Conservation (phyloP, 306 rosid species). For the Ceratonia siliqua region DNA sequence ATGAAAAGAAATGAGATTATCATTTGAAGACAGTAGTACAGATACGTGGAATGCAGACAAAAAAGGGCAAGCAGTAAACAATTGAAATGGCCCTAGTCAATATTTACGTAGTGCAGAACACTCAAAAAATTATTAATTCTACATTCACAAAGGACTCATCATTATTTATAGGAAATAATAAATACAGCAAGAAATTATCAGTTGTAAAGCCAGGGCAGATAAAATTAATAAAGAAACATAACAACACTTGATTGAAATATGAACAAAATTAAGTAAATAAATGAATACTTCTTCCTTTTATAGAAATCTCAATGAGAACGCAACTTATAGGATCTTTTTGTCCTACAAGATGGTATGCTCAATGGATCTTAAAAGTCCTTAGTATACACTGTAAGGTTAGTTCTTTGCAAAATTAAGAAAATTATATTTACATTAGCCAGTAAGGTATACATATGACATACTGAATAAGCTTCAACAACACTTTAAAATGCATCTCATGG, state of each 20-base stretch:
- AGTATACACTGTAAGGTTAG: not conserved
- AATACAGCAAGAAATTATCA: not conserved
- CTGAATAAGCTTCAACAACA: no score
- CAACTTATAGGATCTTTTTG: not conserved
- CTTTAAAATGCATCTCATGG: not conserved
- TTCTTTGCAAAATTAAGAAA: not conserved
- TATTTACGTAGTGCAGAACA: not conserved
- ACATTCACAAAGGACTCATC: conserved; percentile 8
- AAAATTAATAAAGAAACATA: not conserved
- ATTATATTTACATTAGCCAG: not conserved
- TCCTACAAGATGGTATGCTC: not conserved
- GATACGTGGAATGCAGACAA: conserved; percentile 1
- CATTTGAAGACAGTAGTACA: not conserved
- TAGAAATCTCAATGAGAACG: not conserved
- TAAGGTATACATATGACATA: not conserved
- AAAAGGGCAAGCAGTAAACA: conserved; percentile 26
- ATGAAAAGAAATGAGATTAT: not conserved
- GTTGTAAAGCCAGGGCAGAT: not conserved
- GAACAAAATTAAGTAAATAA: not conserved
- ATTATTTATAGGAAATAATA: conserved; percentile 14
- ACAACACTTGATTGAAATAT: not conserved
- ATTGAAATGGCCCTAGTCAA: not conserved
- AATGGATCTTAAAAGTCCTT: not conserved
- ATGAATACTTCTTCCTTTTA: not conserved
- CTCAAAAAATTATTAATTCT: not conserved